Conservation (phyloP, 331 rosid species). For the Dryas integrifolia region DNA sequence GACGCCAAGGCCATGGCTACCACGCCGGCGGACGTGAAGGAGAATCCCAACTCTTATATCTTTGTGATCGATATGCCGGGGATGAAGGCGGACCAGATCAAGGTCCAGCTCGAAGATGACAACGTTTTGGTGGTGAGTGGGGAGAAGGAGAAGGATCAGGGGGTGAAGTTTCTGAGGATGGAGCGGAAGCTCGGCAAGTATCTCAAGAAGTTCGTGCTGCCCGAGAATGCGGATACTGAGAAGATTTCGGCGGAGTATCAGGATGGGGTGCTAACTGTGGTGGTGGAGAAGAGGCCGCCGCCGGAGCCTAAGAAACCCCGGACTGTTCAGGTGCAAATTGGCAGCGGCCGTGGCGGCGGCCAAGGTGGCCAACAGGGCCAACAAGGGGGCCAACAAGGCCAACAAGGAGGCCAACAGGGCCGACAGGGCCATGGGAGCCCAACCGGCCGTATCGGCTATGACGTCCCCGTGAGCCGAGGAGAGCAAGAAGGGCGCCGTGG, state of each 20-base stretch:
- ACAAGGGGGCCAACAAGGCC: not conserved
- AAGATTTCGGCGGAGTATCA: slow-evolving; percentile 55
- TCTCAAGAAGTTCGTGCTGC: slow-evolving; percentile 70
- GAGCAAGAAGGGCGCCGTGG: too few species aligned
- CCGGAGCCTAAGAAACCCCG: slow-evolving; percentile 82
- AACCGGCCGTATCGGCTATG: too few species aligned
- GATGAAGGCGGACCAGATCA: slow-evolving; percentile 57
- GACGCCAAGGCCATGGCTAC: slow-evolving; percentile 80
- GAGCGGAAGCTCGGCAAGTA: slow-evolving; percentile 58
- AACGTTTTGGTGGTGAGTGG: slow-evolving; percentile 57
- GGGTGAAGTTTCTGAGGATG: slow-evolving; percentile 34
- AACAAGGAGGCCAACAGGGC: not conserved
- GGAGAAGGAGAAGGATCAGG: slow-evolving; percentile 39
- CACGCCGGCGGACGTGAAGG: slow-evolving; percentile 72
- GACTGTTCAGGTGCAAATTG: slow-evolving; percentile 57
- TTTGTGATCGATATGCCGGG: slow-evolving; percentile 73
- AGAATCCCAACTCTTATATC: slow-evolving; percentile 43
- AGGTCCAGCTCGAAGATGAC: slow-evolving; percentile 71
- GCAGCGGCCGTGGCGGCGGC: not conserved
- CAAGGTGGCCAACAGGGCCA: not conserved
- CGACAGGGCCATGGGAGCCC: not conserved
- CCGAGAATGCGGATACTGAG: slow-evolving; percentile 65
- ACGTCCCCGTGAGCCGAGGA: too few species aligned
- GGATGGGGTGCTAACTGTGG: slow-evolving; percentile 76
- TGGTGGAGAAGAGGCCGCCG: slow-evolving; percentile 61